Base-by-base conservation (phyloP, 2,329 filamentous ascomycete genomes). In the Diaporthe caulivora region DNA sequence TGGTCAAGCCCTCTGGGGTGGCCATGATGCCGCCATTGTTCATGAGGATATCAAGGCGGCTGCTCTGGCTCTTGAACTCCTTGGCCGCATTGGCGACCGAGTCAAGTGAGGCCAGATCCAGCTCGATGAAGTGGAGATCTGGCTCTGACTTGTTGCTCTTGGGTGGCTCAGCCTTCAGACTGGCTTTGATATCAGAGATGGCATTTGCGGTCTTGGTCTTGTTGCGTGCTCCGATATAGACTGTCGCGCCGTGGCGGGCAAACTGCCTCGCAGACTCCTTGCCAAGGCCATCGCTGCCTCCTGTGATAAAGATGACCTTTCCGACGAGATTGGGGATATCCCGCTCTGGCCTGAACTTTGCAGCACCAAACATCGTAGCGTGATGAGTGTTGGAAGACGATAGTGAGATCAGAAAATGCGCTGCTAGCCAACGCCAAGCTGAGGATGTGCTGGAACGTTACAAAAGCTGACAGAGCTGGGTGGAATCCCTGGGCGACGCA, bases 1-100 rank as follows among this genome's bases (percentile, higher is more conserved):
- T 73, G 3, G 84, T 86, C 11, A 82, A 74, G 6, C 77, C 79
- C 0, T 82, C 75, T 1, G 83, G 79, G 8, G 75, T 70, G 10
- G 79, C 81, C 81, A 87, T 85, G 51, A 86, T 82, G 1, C 86
- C 86, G 0, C 85, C 86, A 75, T 87, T 87, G 70, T 82, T 81
- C 67, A 87, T 81, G 6, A 87, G 79, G 64, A 87, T 83, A 78
- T 88, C 85, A 6, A 88, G 79, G 4, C 81, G 79, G 34, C n/a
- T 40, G 24, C 34, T 57, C 34, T 53, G 26, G 44, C 26, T 53
- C 31, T 3, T 10, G 31, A 70, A 55, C 13, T 21, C 53, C n/a
- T 42, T 11, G 29, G 53, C 37, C 3, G 67, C 67, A 5, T 31
- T 40, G 1, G 15, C 34, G 44, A 70, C 67, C 15, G 51, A 42